phyloP scores from a whole-genome alignment of 2,329 filamentous ascomycete genomes.

The Fusarium chlamydosporum region DNA sequence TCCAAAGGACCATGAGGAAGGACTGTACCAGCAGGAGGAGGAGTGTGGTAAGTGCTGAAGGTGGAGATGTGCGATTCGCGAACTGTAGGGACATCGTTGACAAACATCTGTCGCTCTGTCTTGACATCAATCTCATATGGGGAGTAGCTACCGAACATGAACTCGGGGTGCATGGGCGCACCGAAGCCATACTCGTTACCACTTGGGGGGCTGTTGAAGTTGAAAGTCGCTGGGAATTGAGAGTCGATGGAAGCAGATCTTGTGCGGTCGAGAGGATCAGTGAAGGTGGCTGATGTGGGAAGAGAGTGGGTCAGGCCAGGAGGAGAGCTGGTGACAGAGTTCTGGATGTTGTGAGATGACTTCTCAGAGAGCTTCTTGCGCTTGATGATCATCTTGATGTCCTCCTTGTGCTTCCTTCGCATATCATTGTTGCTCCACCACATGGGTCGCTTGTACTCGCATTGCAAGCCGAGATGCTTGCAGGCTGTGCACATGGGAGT shows the following conservation, averaged over 20 bases:
- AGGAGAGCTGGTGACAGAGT: slow-evolving; percentile 72
- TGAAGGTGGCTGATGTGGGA: slow-evolving; percentile 84
- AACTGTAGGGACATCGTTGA: slow-evolving; percentile 89
- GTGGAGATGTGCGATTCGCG: slow-evolving; percentile 91
- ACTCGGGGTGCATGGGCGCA: slow-evolving; percentile 72
- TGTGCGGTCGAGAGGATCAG: slow-evolving; percentile 79
- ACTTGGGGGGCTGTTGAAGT: slow-evolving; percentile 75
- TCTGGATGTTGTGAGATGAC: slow-evolving; percentile 70
- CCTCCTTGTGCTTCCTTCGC: slow-evolving; percentile 88
- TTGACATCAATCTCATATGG: slow-evolving; percentile 97
- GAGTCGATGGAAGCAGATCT: slow-evolving; percentile 86
- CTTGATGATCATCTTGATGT: slow-evolving; percentile 98
- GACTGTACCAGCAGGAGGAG: slow-evolving; percentile 77
- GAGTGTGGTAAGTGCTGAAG: slow-evolving; percentile 90
- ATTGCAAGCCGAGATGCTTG: slow-evolving; percentile 83
- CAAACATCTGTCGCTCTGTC: slow-evolving; percentile 93
- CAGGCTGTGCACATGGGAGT: slow-evolving; percentile 74
- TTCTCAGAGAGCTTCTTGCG: slow-evolving; percentile 95
- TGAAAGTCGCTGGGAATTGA: slow-evolving; percentile 79
- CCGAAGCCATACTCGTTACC: slow-evolving; percentile 73
- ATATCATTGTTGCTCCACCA: slow-evolving; percentile 98
- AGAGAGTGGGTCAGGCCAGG: slow-evolving; percentile 85
- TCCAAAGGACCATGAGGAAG: slow-evolving; percentile 72
- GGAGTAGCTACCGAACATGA: slow-evolving; percentile 72
- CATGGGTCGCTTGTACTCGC: slow-evolving; percentile 95